phyloP scores from a whole-genome alignment of 768 basidiomycete species.

The Asterophora lycoperdoides region DNA sequence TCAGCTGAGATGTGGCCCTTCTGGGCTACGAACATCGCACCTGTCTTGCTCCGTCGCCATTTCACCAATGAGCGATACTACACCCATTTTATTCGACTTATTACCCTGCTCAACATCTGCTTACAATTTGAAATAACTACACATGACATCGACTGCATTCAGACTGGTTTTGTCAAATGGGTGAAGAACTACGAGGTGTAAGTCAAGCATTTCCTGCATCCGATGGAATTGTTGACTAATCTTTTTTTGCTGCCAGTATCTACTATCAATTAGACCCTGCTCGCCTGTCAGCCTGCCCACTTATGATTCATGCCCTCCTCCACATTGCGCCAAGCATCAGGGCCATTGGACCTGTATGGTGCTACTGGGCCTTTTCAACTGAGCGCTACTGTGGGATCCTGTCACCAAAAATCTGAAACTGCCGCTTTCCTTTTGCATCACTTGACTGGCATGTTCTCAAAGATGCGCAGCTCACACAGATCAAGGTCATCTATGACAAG shows the following conservation, averaged over 20 bases:
- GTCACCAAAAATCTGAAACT: slow-evolving; percentile 22
- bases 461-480: slow-evolving; percentile 16
- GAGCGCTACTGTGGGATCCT: slow-evolving; percentile 33
- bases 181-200: slow-evolving; percentile 24
- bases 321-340: slow-evolving; percentile 30
- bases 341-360: slow-evolving; percentile 32
- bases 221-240: too few species aligned
- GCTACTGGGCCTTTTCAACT: slow-evolving; percentile 37
- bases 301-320: slow-evolving; percentile 31
- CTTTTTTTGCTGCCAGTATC: slow-evolving; percentile 8
- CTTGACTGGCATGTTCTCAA: slow-evolving; percentile 12
- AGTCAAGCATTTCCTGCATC: too few species aligned
- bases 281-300: slow-evolving; percentile 23
- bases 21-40: slow-evolving; percentile 23
- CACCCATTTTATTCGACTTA: slow-evolving; percentile 32
- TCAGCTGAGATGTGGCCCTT: slow-evolving; percentile 20
- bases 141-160: slow-evolving; percentile 13
- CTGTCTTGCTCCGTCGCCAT: slow-evolving; percentile 12
- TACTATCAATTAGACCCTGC: slow-evolving; percentile 26
- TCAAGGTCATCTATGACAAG: slow-evolving; percentile 13
- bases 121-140: slow-evolving; percentile 26
- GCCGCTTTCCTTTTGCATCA: slow-evolving; percentile 18
- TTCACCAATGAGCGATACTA: slow-evolving; percentile 29
- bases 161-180: slow-evolving; percentile 25
- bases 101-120: slow-evolving; percentile 28